Percentiles rank a stretch among this genome's conserved stretches.
Conservation (phyloP, 768 basidiomycete species). For the Mycena belliarum region DNA sequence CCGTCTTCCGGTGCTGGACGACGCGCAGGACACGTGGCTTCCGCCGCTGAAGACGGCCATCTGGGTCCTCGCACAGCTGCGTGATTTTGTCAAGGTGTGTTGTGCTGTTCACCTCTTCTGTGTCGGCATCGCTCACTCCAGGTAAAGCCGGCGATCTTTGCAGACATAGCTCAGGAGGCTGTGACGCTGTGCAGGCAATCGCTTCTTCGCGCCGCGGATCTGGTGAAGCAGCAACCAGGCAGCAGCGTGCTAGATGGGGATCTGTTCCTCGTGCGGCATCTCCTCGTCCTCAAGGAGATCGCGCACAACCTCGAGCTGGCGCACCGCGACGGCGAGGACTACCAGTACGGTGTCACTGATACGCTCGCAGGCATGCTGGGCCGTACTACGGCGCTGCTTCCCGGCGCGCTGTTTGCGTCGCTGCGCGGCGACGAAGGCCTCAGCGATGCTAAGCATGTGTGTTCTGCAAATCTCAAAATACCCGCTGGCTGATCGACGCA, state of each 20-base stretch:
- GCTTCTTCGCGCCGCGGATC: constrained; percentile 69
- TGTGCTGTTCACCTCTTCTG: background rate
- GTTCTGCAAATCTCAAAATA: constrained; percentile 18
- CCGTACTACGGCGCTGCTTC: constrained; percentile 59
- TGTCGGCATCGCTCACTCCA: background rate
- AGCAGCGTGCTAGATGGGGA: constrained; percentile 63
- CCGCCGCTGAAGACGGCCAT: constrained; percentile 86
- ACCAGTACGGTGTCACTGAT: constrained; percentile 55
- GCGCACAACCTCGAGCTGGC: constrained; percentile 71
- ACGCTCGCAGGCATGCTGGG: constrained; percentile 61
- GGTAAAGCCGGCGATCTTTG: constrained; percentile 86
- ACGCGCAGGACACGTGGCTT: constrained; percentile 87
- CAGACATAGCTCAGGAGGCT: constrained; percentile 95
- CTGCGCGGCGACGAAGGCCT: constrained; percentile 63
- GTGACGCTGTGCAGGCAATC: constrained; percentile 81
- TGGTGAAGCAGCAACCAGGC: constrained; percentile 51
- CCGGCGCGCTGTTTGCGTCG: constrained; percentile 69
- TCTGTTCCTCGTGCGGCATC: constrained; percentile 87
- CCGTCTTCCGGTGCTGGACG: constrained; percentile 66
- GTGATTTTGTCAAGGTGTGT: constrained; percentile 87
- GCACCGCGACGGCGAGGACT: constrained; percentile 44
- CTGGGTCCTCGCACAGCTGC: constrained; percentile 88
- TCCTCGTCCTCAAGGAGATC: constrained; percentile 91
- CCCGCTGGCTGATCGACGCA: background rate
- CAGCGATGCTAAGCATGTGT: constrained; percentile 71